Conservation (phyloP, 2,329 filamentous ascomycete genomes). For the Coniochaeta sp. region DNA sequence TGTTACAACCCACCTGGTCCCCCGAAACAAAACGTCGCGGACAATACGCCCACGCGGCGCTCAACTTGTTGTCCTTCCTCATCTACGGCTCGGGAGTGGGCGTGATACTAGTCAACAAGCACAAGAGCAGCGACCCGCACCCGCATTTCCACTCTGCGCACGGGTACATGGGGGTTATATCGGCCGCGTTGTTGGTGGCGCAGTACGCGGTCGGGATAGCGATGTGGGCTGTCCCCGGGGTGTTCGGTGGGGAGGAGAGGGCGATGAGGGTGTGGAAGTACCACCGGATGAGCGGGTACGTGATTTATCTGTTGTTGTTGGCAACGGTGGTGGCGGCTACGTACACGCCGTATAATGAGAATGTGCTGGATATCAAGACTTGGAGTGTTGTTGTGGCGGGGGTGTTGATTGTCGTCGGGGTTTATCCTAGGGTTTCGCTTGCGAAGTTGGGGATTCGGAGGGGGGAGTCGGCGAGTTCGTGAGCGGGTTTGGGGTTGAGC, state of each 20-base stretch:
- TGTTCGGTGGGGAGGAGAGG: conserved; percentile 73
- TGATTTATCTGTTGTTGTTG: conserved; percentile 62
- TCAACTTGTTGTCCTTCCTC: conserved; percentile 61
- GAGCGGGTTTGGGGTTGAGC: no score
- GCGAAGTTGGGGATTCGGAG: conserved; percentile 60
- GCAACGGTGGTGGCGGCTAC: conserved; percentile 70
- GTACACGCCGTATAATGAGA: conserved; percentile 66
- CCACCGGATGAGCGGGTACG: conserved; percentile 73
- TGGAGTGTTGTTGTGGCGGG: conserved; percentile 66
- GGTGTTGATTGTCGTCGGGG: conserved; percentile 60
- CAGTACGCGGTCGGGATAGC: conserved; percentile 78
- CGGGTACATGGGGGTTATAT: conserved; percentile 73
- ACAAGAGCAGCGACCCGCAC: conserved; percentile 45
- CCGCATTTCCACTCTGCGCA: conserved; percentile 76
- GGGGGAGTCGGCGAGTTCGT: neutral
- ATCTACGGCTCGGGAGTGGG: conserved; percentile 57
- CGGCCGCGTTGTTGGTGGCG: conserved; percentile 60
- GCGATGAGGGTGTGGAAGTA: conserved; percentile 88
- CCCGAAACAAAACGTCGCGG: conserved; percentile 62
- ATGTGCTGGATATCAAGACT: conserved; percentile 62
- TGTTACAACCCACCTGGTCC: conserved; percentile 82
- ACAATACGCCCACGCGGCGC: conserved; percentile 55
- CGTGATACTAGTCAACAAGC: conserved; percentile 80
- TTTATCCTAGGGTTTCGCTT: conserved; percentile 73
- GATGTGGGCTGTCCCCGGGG: conserved; percentile 65